These are phyloP conservation scores for Mesembryanthemum crystallinum DNA, from an alignment of 148 eudicot species.

Conservation along the genomic window DNA sequence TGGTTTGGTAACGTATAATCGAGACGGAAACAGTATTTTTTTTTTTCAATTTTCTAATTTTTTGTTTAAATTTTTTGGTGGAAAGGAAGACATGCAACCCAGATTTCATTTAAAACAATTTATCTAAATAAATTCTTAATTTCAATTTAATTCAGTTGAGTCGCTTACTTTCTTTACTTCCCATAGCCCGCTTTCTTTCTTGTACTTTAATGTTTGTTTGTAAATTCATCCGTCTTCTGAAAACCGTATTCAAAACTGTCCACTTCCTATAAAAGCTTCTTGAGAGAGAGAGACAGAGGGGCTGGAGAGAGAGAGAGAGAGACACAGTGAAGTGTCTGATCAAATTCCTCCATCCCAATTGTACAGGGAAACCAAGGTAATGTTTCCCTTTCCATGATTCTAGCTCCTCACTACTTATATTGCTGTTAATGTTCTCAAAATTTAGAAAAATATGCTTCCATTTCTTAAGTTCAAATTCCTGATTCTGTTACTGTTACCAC, in stretches of 20 bases:
- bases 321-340: slow-evolving; percentile 2
- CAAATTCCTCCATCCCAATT: neutral
- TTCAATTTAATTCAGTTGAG: no score
- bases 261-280: slow-evolving; percentile 6
- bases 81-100: no score
- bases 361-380: neutral
- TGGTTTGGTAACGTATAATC: no score
- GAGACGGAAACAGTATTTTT: no score
- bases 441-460: neutral
- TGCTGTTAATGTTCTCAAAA: neutral
- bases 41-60: no score
- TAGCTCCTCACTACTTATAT: neutral
- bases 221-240: neutral
- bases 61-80: no score
- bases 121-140: no score
- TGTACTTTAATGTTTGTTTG: no score
- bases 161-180: no score
- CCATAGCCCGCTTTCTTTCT: no score
- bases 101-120: no score
- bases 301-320: neutral
- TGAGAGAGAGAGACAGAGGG: neutral
- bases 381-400: neutral
- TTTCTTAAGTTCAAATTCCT: neutral
- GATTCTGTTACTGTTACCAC: neutral
- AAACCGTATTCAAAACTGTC: neutral